These are phyloP conservation scores for Clonostachys rosea DNA, from an alignment of 2,329 filamentous ascomycete species.

Conservation along the genomic window DNA sequence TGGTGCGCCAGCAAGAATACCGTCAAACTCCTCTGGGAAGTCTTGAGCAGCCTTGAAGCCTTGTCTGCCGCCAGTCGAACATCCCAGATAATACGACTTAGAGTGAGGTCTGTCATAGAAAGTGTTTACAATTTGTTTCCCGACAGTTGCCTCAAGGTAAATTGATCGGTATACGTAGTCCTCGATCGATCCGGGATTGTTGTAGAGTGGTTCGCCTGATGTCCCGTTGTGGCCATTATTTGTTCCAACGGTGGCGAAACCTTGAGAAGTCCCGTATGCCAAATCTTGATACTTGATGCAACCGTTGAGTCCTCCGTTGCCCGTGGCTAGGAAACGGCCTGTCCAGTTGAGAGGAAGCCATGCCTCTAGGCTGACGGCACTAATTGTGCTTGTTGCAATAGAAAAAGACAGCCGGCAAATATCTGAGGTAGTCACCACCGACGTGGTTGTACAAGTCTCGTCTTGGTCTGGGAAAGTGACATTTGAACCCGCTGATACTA, in stretches of 20 bases:
- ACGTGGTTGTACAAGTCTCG: too few species aligned
- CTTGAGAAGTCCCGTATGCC: constrained; percentile 32
- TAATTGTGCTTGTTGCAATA: constrained; percentile 17
- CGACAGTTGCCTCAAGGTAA: constrained; percentile 42
- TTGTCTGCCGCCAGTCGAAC: constrained; percentile 55
- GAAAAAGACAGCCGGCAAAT: constrained; percentile 5
- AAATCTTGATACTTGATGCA: constrained; percentile 43
- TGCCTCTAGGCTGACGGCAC: constrained; percentile 37
- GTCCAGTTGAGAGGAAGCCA: constrained; percentile 42
- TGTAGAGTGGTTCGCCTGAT: constrained; percentile 17
- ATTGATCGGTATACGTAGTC: constrained; percentile 28
- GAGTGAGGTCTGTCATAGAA: constrained; percentile 36
- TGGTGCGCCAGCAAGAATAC: constrained; percentile 43
- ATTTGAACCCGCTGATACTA: too few species aligned
- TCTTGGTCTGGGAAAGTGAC: too few species aligned
- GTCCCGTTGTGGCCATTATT: constrained; percentile 48
- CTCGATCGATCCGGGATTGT: constrained; percentile 25
- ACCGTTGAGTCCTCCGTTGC: constrained; percentile 42
- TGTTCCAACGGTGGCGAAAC: constrained; percentile 41
- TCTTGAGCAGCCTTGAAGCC: constrained; percentile 47
- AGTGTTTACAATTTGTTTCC: constrained; percentile 37
- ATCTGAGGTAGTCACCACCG: too few species aligned
- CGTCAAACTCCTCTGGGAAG: constrained; percentile 53
- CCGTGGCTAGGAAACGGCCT: constrained; percentile 36
- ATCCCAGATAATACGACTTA: constrained; percentile 52